Conservation (phyloP, 495 filamentous ascomycete genomes). For the Clavariopsis aquatica region DNA sequence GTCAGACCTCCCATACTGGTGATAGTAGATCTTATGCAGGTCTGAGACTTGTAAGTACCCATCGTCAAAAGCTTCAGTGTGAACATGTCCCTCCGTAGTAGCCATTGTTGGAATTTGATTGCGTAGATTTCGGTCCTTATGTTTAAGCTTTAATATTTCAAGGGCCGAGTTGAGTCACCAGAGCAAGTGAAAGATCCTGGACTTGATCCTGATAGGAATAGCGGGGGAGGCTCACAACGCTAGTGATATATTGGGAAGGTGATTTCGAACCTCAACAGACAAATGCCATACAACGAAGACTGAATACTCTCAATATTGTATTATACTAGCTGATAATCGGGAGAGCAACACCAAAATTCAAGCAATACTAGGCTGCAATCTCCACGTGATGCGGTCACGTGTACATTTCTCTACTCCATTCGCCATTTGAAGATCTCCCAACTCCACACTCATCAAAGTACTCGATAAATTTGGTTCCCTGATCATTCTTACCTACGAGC, state of each 20-base stretch:
- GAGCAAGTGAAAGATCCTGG: no score
- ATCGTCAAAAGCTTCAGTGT: constrained; percentile 27
- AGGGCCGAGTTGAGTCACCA: neutral
- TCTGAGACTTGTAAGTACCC: constrained; percentile 45
- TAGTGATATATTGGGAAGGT: neutral
- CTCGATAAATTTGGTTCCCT: no score
- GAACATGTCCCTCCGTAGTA: constrained; percentile 11
- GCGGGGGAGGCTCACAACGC: neutral
- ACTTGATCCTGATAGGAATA: neutral
- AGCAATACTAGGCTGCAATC: neutral
- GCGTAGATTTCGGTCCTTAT: neutral
- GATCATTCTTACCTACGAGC: no score
- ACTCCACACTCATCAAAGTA: no score
- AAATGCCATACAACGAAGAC: no score
- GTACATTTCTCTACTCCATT: no score
- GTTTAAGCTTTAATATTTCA: neutral
- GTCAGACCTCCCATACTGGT: constrained; percentile 49
- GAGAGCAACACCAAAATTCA: neutral
- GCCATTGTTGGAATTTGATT: constrained; percentile 11
- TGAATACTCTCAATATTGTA: neutral
- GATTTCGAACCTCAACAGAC: neutral
- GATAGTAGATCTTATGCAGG: constrained; percentile 49
- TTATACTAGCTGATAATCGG: no score
- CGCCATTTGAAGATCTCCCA: no score
- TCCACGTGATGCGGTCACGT: neutral